Percentiles rank a stretch among this genome's conserved stretches.
These are phyloP conservation scores for Hanseniaspora taiwanica DNA, from an alignment of 805 yeast genomes.

Conservation along the genomic window DNA sequence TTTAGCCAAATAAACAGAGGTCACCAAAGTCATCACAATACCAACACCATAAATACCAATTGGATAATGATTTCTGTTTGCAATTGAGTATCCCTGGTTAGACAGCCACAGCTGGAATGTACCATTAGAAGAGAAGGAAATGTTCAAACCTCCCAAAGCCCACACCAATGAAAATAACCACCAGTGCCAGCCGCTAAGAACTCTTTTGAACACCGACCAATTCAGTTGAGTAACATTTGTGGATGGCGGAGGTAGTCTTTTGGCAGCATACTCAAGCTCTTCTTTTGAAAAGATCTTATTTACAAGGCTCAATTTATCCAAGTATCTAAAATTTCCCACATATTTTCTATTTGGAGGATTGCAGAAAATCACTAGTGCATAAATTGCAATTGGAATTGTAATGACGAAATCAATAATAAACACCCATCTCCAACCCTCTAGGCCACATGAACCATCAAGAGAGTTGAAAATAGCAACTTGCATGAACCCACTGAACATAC, in stretches of 20 bases:
- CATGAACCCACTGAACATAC: slow-evolving; percentile 42
- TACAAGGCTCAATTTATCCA: slow-evolving; percentile 14
- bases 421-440: slow-evolving; percentile 56
- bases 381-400: slow-evolving; percentile 43
- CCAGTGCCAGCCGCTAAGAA: slow-evolving; percentile 42
- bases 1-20: slow-evolving; percentile 32
- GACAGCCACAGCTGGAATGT: slow-evolving; percentile 36
- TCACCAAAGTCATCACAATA: slow-evolving; percentile 30
- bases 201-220: slow-evolving; percentile 30
- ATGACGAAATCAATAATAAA: slow-evolving; percentile 48
- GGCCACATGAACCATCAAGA: slow-evolving; percentile 33
- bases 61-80: slow-evolving; percentile 38
- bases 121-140: slow-evolving; percentile 33
- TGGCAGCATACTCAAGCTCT: slow-evolving; percentile 29
- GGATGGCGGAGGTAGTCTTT: slow-evolving; percentile 29
- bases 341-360: slow-evolving; percentile 30
- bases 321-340: neutral
- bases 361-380: slow-evolving; percentile 46
- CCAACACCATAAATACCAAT: slow-evolving; percentile 42
- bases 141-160: slow-evolving; percentile 38
- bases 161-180: slow-evolving; percentile 40
- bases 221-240: slow-evolving; percentile 24
- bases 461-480: slow-evolving; percentile 39
- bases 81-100: slow-evolving; percentile 28
- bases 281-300: slow-evolving; percentile 27